Percentiles rank a stretch among this genome's conserved stretches.
phyloP scores from a whole-genome alignment of 306 rosid genomes.

The Calophaca sinica region DNA sequence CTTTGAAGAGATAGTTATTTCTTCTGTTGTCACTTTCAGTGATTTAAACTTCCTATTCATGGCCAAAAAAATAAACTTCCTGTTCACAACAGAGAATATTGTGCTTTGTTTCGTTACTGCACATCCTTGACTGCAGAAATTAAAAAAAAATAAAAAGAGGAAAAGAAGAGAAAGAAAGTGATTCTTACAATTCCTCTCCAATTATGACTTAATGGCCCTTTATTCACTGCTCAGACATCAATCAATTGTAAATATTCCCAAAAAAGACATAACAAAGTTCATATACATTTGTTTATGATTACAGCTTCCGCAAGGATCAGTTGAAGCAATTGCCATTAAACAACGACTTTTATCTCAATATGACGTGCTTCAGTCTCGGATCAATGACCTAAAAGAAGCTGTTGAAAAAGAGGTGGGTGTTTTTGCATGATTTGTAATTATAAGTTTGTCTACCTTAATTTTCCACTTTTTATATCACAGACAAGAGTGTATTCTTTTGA shows the following conservation, averaged over 20 bases:
- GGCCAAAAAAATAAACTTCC: not conserved
- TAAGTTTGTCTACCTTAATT: constrained; percentile 22
- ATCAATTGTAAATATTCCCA: constrained; percentile 25
- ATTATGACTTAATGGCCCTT: constrained; percentile 13
- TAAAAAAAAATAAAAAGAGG: not conserved
- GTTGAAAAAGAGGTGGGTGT: constrained; percentile 85
- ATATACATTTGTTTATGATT: constrained; percentile 38
- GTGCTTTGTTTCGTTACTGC: constrained; percentile 17
- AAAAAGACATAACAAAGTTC: constrained; percentile 24
- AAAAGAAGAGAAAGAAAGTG: not conserved
- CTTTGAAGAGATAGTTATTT: constrained; percentile 19
- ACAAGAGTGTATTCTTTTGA: constrained; percentile 7
- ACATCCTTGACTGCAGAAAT: constrained; percentile 28
- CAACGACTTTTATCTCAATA: constrained; percentile 94
- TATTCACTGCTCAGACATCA: constrained; percentile 25
- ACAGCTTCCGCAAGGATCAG: constrained; percentile 90
- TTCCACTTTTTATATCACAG: constrained; percentile 25
- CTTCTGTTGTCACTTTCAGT: constrained; percentile 15
- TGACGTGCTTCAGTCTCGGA: constrained; percentile 86
- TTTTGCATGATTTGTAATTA: constrained; percentile 44
- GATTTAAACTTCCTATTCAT: constrained; percentile 25
- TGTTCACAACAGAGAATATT: constrained; percentile 14
- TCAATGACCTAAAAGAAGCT: constrained; percentile 81
- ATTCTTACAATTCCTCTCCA: constrained; percentile 20
- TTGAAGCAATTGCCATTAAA: constrained; percentile 75